Conservation (phyloP, 352 stramenopile species). For the Phytophthora palmivora region DNA sequence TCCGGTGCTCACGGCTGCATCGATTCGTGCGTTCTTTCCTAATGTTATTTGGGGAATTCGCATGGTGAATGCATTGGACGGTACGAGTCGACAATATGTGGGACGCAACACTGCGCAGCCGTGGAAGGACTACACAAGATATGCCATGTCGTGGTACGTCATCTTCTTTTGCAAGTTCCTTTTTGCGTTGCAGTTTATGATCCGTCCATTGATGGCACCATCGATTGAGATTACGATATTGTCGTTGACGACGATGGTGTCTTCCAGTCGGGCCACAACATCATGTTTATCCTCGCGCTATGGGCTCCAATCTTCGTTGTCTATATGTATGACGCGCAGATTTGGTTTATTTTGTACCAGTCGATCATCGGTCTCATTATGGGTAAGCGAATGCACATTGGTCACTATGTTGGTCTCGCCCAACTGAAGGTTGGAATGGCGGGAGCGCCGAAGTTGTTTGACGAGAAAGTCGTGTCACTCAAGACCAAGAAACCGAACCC, state of each 20-base stretch:
- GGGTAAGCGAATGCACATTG: constrained; percentile 78
- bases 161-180: constrained; percentile 85
- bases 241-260: constrained; percentile 57
- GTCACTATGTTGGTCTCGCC: constrained; percentile 69
- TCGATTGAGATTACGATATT: constrained; percentile 81
- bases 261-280: constrained; percentile 78
- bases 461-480: constrained; percentile 68
- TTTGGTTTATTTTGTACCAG: constrained; percentile 89
- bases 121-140: constrained; percentile 65
- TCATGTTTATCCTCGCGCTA: constrained; percentile 79
- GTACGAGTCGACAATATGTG: constrained; percentile 79
- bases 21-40: constrained; percentile 63
- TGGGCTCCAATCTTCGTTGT: constrained; percentile 85
- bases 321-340: constrained; percentile 90
- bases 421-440: constrained; percentile 76
- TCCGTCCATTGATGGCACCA: constrained; percentile 78
- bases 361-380: constrained; percentile 79
- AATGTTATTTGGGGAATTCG: constrained; percentile 65
- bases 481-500: constrained; percentile 44
- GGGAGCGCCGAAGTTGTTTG: constrained; percentile 67
- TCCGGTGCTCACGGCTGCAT: constrained; percentile 55
- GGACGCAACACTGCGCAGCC: constrained; percentile 75
- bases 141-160: constrained; percentile 71
- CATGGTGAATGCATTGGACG: constrained; percentile 69
- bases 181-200: constrained; percentile 85